A percentile compares a stretch with the other conserved stretches of the same genome.
These are phyloP conservation scores for Neofusicoccum umdonicola DNA, from an alignment of 2,329 filamentous ascomycete species.

Conservation along the genomic window DNA sequence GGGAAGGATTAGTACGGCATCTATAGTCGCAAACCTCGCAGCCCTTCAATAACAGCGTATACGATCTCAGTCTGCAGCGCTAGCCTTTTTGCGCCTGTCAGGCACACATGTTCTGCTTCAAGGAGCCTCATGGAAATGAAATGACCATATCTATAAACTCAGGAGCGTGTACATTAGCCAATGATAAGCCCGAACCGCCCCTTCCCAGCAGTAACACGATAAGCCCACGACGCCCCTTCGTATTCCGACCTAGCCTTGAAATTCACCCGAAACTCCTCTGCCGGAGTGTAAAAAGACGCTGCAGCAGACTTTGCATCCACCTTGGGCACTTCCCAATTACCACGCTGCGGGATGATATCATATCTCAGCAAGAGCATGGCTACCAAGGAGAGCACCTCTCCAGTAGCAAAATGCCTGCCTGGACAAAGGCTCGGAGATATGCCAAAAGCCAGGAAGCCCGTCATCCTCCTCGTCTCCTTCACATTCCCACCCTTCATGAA, in stretches of 20 bases:
- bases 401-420: conserved; percentile 38
- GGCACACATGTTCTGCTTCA: too few species aligned
- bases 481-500: conserved; percentile 24
- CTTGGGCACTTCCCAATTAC: conserved; percentile 25
- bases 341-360: conserved; percentile 27
- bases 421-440: conserved; percentile 37
- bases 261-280: neutral
- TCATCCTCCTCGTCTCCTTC: conserved; percentile 21
- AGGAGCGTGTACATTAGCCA: too few species aligned
- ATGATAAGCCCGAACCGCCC: neutral
- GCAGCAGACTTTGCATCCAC: neutral
- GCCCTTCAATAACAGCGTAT: too few species aligned
- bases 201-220: neutral
- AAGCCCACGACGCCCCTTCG: neutral
- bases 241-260: neutral
- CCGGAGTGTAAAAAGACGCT: neutral
- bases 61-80: too few species aligned
- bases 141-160: too few species aligned
- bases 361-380: conserved; percentile 35
- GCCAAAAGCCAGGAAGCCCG: conserved; percentile 35
- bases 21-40: too few species aligned
- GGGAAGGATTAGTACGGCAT: too few species aligned
- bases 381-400: conserved; percentile 32
- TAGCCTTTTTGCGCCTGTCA: too few species aligned
- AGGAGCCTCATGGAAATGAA: too few species aligned